phyloP scores from a whole-genome alignment of 164 flowering plant genomes.

The Chimonanthus salicifolius region DNA sequence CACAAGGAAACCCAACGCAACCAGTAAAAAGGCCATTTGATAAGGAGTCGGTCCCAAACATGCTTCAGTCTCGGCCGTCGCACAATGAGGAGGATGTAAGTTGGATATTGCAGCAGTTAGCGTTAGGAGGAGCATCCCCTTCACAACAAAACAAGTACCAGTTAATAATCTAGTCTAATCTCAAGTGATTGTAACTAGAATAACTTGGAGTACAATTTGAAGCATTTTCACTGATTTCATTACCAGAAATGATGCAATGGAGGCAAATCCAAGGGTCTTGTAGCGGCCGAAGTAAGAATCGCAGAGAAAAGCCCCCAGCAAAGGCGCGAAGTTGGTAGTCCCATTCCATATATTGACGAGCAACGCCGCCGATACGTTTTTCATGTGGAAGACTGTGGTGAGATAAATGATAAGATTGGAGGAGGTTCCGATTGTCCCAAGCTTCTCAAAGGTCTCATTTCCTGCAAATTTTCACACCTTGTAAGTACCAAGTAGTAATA shows the following conservation, averaged over 20 bases:
- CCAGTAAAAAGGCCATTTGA: slow-evolving; percentile 50
- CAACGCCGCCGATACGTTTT: slow-evolving; percentile 51
- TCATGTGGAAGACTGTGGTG: slow-evolving; percentile 72
- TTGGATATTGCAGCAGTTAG: slow-evolving; percentile 63
- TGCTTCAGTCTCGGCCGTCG: slow-evolving; percentile 1
- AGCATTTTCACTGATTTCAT: background rate
- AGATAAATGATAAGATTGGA: slow-evolving; percentile 68
- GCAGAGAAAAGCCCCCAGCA: slow-evolving; percentile 70
- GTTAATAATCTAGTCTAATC: too few relatives aligned
- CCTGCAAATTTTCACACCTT: slow-evolving; percentile 24
- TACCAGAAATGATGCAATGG: slow-evolving; percentile 62
- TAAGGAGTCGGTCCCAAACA: slow-evolving; percentile 56
- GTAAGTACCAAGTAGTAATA: background rate
- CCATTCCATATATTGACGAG: slow-evolving; percentile 68
- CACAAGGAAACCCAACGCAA: slow-evolving; percentile 48
- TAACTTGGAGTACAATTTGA: too few relatives aligned
- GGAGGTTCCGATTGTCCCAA: slow-evolving; percentile 65
- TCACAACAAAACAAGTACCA: background rate
- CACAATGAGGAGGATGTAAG: slow-evolving; percentile 63
- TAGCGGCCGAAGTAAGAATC: slow-evolving; percentile 89
- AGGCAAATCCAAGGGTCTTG: slow-evolving; percentile 61
- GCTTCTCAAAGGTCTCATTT: slow-evolving; percentile 91
- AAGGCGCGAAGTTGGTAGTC: slow-evolving; percentile 59
- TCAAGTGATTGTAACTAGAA: too few relatives aligned
- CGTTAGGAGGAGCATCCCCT: slow-evolving; percentile 62